Evolutionary conservation across 768 basidiomycete genomes (phyloP).

Genomic region (Candolleomyces aberdarensis): DNA sequence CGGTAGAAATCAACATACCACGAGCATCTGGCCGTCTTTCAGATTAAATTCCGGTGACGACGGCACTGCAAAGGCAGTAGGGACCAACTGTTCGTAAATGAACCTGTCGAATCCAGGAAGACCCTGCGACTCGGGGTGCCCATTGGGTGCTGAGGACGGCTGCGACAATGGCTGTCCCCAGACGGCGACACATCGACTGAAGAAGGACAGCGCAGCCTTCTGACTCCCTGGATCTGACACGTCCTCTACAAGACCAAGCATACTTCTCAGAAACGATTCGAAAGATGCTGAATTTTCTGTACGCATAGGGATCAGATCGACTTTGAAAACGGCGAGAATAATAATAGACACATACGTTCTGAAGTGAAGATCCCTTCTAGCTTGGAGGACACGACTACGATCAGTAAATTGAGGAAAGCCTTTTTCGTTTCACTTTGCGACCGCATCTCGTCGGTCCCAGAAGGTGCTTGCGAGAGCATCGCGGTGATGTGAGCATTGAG

Average conservation of each 20-base stretch:
- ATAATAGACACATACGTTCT: slow-evolving; percentile 54
- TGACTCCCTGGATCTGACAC: slow-evolving; percentile 72
- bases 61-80: slow-evolving; percentile 78
- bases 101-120: slow-evolving; percentile 92
- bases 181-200: slow-evolving; percentile 59
- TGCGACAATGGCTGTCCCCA: slow-evolving; percentile 56
- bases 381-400: slow-evolving; percentile 75
- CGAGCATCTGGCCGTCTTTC: slow-evolving; percentile 83
- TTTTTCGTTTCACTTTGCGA: slow-evolving; percentile 81
- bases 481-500: slow-evolving; percentile 78
- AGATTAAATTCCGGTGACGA: slow-evolving; percentile 78
- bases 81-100: slow-evolving; percentile 83
- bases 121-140: slow-evolving; percentile 24
- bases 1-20: slow-evolving; percentile 51
- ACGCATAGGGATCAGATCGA: slow-evolving; percentile 1
- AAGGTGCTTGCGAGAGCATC: slow-evolving; percentile 75
- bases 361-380: slow-evolving; percentile 85
- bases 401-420: slow-evolving; percentile 82
- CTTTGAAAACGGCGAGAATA: not conserved
- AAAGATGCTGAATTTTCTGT: slow-evolving; percentile 53
- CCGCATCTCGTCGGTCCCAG: slow-evolving; percentile 84
- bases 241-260: slow-evolving; percentile 73
- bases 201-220: slow-evolving; percentile 77
- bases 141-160: slow-evolving; percentile 25
- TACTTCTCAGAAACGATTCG: slow-evolving; percentile 71